These are phyloP conservation scores for Chimonanthus praecox DNA, from an alignment of 164 flowering plant genomes.

Conservation along the genomic window DNA sequence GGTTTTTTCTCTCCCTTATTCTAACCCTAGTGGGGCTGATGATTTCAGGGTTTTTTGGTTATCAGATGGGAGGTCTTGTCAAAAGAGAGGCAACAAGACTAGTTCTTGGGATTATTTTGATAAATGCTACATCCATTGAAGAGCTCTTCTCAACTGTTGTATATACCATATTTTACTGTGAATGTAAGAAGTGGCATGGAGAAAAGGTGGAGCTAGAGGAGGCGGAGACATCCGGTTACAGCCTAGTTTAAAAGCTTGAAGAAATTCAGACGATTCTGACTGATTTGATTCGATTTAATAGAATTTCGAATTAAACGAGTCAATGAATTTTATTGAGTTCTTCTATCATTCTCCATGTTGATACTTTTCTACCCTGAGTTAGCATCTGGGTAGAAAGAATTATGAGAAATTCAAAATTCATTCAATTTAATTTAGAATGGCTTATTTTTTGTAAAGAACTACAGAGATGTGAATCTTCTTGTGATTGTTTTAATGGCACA, in stretches of 20 bases:
- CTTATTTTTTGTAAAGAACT: no score
- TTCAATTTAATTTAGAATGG: no score
- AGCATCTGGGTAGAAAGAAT: background rate
- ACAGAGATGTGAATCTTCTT: no score
- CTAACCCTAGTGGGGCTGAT: background rate
- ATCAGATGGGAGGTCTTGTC: background rate
- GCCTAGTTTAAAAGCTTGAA: background rate
- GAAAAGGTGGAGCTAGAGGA: slow-evolving; percentile 8
- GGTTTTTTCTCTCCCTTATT: slow-evolving; percentile 19
- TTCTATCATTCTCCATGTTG: background rate
- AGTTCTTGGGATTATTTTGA: slow-evolving; percentile 4
- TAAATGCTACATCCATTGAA: slow-evolving; percentile 3
- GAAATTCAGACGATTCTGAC: no score
- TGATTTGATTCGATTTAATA: no score
- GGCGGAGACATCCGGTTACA: background rate
- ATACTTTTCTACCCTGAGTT: background rate
- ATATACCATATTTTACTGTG: slow-evolving; percentile 24
- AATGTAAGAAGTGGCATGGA: slow-evolving; percentile 30
- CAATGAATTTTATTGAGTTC: no score
- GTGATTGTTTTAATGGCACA: no score
- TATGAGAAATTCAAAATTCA: no score
- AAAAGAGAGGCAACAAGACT: background rate
- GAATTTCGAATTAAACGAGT: no score
- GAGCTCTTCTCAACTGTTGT: slow-evolving; percentile 13
- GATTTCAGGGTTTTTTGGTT: background rate